Conservation (phyloP, 352 stramenopile species). For the Pythium sp. region DNA sequence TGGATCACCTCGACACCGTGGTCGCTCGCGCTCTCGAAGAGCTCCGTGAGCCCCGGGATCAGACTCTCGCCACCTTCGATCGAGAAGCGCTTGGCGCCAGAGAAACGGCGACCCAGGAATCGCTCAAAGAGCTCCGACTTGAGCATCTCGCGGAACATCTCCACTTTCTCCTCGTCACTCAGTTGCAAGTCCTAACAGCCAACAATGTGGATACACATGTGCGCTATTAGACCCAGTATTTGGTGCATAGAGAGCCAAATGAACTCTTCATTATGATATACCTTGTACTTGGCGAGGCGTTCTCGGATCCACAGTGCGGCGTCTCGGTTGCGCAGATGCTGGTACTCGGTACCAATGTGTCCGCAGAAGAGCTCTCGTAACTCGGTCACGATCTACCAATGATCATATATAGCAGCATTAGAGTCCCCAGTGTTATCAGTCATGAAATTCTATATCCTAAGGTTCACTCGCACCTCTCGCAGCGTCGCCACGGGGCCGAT, state of each 20-base stretch:
- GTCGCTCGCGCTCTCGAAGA: slow-evolving; percentile 94
- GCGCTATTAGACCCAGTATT: background rate
- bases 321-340: slow-evolving; percentile 95
- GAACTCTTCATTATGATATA: slow-evolving; percentile 9
- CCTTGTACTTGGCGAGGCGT: slow-evolving; percentile 63
- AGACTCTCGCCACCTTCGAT: slow-evolving; percentile 97
- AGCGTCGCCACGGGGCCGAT: slow-evolving; percentile 82
- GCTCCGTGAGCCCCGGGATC: slow-evolving; percentile 93
- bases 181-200: slow-evolving; percentile 34
- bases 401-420: background rate
- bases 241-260: background rate
- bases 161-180: slow-evolving; percentile 86
- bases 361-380: slow-evolving; percentile 96
- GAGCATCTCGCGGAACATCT: slow-evolving; percentile 94
- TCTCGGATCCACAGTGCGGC: slow-evolving; percentile 82
- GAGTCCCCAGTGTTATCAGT: background rate
- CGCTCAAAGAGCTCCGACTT: slow-evolving; percentile 97
- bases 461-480: slow-evolving; percentile 33
- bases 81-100: slow-evolving; percentile 96
- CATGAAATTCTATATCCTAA: background rate
- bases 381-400: slow-evolving; percentile 87
- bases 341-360: slow-evolving; percentile 97
- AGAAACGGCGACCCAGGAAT: slow-evolving; percentile 95
- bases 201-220: background rate
- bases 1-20: slow-evolving; percentile 96